Evolutionary conservation across 2,329 filamentous ascomycete genomes (phyloP).

Genomic region (Xylariaceae sp.): DNA sequence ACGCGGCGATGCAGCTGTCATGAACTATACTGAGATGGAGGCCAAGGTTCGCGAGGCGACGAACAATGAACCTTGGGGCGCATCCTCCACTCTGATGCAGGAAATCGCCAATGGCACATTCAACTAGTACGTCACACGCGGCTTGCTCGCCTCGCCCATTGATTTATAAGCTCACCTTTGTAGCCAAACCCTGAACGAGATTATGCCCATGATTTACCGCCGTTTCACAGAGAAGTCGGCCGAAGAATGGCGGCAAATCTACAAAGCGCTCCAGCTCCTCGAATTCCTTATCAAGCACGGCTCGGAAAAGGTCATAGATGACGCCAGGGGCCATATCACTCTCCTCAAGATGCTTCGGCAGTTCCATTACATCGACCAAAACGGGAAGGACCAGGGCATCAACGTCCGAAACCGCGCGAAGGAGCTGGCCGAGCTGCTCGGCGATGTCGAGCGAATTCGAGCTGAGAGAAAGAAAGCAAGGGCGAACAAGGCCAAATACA

Average conservation of each 20-base stretch:
- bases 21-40: constrained; percentile 98
- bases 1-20: constrained; percentile 62
- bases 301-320: constrained; percentile 94
- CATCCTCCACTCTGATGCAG: constrained; percentile 80
- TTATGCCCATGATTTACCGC: constrained; percentile 99
- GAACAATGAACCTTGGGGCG: constrained; percentile 98
- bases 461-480: constrained; percentile 84
- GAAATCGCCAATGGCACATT: constrained; percentile 97
- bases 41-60: constrained; percentile 88
- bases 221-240: constrained; percentile 97
- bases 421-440: constrained; percentile 87
- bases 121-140: constrained; percentile 70
- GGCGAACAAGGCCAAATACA: constrained; percentile 87
- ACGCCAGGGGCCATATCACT: constrained; percentile 90
- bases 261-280: constrained; percentile 94
- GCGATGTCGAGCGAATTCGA: constrained; percentile 85
- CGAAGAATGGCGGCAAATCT: constrained; percentile 98
- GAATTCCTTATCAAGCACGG: constrained; percentile 98
- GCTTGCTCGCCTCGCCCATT: no score
- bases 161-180: constrained; percentile 6
- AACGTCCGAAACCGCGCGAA: constrained; percentile 97
- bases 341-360: constrained; percentile 97
- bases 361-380: constrained; percentile 93
- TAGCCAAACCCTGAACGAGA: constrained; percentile 95
- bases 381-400: constrained; percentile 96